Percentiles rank a stretch among this genome's conserved stretches.
Conservation (phyloP, 208 protist genomes). For the Porcisia deanei region DNA sequence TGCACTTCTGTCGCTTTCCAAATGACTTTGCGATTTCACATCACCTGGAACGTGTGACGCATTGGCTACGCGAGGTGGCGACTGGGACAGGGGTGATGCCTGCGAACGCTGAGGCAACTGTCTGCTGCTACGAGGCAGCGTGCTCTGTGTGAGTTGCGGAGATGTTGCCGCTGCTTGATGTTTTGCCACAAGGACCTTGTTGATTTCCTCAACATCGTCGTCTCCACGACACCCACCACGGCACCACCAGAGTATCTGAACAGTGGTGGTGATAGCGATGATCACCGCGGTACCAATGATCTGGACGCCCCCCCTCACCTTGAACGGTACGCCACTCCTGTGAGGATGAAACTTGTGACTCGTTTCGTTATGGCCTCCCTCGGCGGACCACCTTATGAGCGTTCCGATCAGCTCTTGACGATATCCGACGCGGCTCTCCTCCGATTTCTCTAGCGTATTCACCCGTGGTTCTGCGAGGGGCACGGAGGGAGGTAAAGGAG, state of each 20-base stretch:
- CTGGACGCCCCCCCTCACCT: slow-evolving; percentile 18
- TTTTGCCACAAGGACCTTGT: background rate
- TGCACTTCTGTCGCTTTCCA: background rate
- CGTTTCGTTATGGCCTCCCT: slow-evolving; percentile 32
- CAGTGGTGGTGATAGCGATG: slow-evolving; percentile 10
- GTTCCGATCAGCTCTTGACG: slow-evolving; percentile 14
- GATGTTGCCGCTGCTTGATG: background rate
- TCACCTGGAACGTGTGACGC: background rate
- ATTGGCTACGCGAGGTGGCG: background rate
- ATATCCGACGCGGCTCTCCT: background rate
- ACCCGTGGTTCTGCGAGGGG: background rate
- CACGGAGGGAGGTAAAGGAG: background rate
- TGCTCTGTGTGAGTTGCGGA: background rate
- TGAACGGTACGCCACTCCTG: slow-evolving; percentile 17
- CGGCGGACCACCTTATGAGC: slow-evolving; percentile 8
- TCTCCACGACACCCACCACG: slow-evolving; percentile 6
- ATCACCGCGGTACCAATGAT: slow-evolving; percentile 24
- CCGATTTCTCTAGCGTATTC: background rate
- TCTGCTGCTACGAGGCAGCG: background rate
- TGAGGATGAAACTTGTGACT: slow-evolving; percentile 20
- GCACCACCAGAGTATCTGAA: slow-evolving; percentile 31
- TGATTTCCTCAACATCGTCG: background rate
- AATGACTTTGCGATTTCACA: background rate
- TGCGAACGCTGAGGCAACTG: background rate
- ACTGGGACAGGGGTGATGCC: background rate